Percentiles rank a stretch among this genome's conserved stretches.
Conservation (phyloP, 139 green algal genomes). For the Micractinium sp. region DNA sequence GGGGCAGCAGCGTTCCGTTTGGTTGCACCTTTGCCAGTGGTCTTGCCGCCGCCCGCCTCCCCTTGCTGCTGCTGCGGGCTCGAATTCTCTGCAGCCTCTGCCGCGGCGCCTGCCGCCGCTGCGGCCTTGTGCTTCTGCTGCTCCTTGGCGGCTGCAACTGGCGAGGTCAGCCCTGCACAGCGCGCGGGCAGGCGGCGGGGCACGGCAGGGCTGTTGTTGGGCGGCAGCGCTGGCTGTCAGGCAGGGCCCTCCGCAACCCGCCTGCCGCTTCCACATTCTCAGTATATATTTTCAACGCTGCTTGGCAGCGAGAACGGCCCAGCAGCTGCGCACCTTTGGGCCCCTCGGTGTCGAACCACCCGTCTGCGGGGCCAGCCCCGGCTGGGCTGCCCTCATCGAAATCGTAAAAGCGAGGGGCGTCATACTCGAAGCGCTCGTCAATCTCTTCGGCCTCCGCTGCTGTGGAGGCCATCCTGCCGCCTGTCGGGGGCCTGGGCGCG, state of each 20-base stretch:
- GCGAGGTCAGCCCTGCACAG: constrained; percentile 26
- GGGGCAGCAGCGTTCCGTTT: too few relatives aligned
- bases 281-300: too few relatives aligned
- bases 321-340: constrained; percentile 38
- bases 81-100: not conserved
- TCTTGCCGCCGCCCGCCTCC: not conserved
- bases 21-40: not conserved
- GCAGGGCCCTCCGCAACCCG: not conserved
- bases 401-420: constrained; percentile 64
- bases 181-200: not conserved
- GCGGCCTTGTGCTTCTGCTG: not conserved
- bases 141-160: not conserved
- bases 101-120: not conserved
- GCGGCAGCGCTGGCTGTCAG: not conserved
- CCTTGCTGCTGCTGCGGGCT: not conserved
- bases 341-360: constrained; percentile 65
- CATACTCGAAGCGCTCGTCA: constrained; percentile 57
- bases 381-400: constrained; percentile 50
- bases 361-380: constrained; percentile 37
- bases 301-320: too few relatives aligned
- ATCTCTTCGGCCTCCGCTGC: not conserved
- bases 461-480: not conserved
- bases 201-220: not conserved
- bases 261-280: not conserved
- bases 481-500: not conserved